Evolutionary conservation across 2,329 filamentous ascomycete species (phyloP), one percentile per base, ranked within the genome.

Genomic region (Fusarium sp.): DNA sequence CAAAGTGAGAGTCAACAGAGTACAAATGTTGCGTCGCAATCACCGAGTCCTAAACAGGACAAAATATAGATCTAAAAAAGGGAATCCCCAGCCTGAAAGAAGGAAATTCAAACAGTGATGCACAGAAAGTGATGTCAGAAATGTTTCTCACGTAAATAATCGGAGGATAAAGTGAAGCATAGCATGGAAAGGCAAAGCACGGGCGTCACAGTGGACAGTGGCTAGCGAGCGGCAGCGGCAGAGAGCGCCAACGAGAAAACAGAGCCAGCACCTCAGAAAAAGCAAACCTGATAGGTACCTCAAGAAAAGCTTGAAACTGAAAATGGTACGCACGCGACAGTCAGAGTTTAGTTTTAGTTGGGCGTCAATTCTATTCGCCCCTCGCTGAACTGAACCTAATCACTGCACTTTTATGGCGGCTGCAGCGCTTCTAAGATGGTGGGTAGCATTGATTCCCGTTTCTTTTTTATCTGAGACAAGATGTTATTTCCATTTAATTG

Each of bases 141-240:
- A 27, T 16, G 32, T 52, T 53, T 71, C 59, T 69, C 64, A 45
- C 53, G 34, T 52, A 18, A 32, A 62, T 48, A 10, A 54, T 16
- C 45, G 51, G 58, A 54, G 29, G 57, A 53, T 46, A 41, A 43
- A 43, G 44, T 15, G 9, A 51, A 49, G 54, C 44, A 56, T 24
- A 30, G 41, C 9, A 44, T 44, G 20, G 48, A 52, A 34, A 52
- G 20, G 22, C 22, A 27, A 46, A 62, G 47, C 47, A 62, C 27
- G 27, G 46, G 58, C 30, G 24, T 46, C 51, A 46, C 58, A 56
- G 61, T 20, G 51, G 18, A 40, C 46, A 63, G 48, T 41, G 44
- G 48, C 63, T 67, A 72, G 69, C 62, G 69, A 70, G 70, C 70
- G 70, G 70, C 70, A 71, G 45, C 49, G 59, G 60, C 22, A 64